These are phyloP conservation scores for Nemophila menziesii DNA, from an alignment of 257 asterid species.

Conservation along the genomic window DNA sequence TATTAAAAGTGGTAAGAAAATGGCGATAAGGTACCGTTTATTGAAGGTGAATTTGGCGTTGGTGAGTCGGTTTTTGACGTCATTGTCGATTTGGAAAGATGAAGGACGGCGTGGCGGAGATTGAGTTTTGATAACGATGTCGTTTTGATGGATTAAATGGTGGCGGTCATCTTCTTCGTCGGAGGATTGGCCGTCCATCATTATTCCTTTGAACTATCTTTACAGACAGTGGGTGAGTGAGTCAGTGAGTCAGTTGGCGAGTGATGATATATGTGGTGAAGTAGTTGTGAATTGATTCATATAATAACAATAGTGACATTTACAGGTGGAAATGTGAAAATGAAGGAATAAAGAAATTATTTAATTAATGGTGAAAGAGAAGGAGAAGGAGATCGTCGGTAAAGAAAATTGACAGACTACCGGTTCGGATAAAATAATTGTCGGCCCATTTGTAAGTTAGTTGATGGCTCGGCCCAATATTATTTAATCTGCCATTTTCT, in stretches of 20 bases:
- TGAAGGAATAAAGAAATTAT: not conserved
- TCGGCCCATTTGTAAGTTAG: not conserved
- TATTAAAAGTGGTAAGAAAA: slow-evolving; percentile 43
- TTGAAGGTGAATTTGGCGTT: slow-evolving; percentile 25
- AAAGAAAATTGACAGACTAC: slow-evolving; percentile 12
- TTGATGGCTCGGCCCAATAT: not conserved
- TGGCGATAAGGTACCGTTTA: slow-evolving; percentile 53
- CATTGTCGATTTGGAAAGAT: slow-evolving; percentile 19
- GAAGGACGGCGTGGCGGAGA: slow-evolving; percentile 24
- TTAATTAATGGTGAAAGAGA: not conserved
- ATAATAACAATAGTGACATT: not conserved
- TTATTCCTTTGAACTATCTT: not conserved
- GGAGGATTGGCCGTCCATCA: slow-evolving; percentile 27
- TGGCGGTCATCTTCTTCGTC: slow-evolving; percentile 83
- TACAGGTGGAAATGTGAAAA: not conserved
- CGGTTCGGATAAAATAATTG: not conserved
- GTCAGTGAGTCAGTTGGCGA: not conserved
- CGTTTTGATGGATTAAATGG: slow-evolving; percentile 50
- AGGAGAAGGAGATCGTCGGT: slow-evolving; percentile 5
- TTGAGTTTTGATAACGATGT: slow-evolving; percentile 13
- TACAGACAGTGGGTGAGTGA: not conserved
- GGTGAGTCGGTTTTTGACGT: slow-evolving; percentile 1
- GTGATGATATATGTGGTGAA: not conserved
- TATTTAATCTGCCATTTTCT: not conserved
- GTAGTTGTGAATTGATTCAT: not conserved